A percentile compares a stretch with the other conserved stretches of the same genome.
Evolutionary conservation across 202 grass and related monocot genomes (phyloP).

Genomic region (Cymbopogon flexuosus): DNA sequence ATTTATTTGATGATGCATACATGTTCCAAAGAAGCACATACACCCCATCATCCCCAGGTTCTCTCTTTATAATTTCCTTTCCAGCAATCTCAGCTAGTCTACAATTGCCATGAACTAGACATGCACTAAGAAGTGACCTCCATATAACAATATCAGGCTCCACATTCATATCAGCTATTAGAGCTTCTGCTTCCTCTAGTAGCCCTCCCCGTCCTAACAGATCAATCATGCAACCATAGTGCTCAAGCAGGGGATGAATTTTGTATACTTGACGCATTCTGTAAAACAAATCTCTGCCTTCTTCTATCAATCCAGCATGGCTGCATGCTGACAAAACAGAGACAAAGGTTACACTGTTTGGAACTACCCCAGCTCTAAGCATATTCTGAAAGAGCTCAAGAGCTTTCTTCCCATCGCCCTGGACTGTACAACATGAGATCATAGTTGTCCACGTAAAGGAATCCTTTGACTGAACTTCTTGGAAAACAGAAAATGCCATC

Average conservation of each 20-base stretch:
- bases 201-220: constrained; percentile 56
- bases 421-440: constrained; percentile 63
- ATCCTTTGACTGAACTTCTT: constrained; percentile 49
- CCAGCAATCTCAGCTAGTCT: constrained; percentile 67
- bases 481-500: constrained; percentile 46
- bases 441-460: constrained; percentile 79
- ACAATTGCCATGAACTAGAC: constrained; percentile 48
- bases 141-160: constrained; percentile 70
- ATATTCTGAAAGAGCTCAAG: constrained; percentile 53
- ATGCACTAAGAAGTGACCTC: constrained; percentile 69
- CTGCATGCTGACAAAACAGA: constrained; percentile 67
- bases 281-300: constrained; percentile 57
- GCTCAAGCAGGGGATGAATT: constrained; percentile 49
- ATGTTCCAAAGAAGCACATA: constrained; percentile 76
- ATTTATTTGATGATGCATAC: constrained; percentile 64
- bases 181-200: constrained; percentile 51
- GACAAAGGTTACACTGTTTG: constrained; percentile 61
- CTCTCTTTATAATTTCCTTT: constrained; percentile 56
- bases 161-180: constrained; percentile 58
- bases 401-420: constrained; percentile 48
- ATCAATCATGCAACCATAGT: constrained; percentile 84
- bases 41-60: constrained; percentile 61
- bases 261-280: constrained; percentile 42
- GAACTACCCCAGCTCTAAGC: constrained; percentile 43
- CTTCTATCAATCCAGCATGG: constrained; percentile 60